These are phyloP conservation scores for Salix exigua DNA, from an alignment of 345 rosid species.

Conservation along the genomic window DNA sequence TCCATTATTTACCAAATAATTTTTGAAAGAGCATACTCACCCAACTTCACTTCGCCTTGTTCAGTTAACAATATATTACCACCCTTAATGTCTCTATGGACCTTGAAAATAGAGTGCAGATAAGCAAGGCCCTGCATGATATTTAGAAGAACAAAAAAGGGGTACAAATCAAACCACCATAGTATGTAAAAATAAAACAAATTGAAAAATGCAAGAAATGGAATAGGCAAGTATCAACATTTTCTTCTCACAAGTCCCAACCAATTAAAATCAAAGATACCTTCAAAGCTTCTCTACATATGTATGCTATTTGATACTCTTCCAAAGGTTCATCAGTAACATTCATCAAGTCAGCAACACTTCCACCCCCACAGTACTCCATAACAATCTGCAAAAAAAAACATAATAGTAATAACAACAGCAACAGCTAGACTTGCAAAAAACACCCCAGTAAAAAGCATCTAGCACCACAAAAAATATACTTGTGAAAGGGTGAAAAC, in stretches of 20 bases:
- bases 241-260: conserved; percentile 1
- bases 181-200: not conserved
- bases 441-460: conserved; percentile 2
- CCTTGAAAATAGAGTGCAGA: conserved; percentile 95
- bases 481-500: conserved; percentile 9
- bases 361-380: conserved; percentile 99
- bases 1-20: not conserved
- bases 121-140: conserved; percentile 82
- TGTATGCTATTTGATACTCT: conserved; percentile 94
- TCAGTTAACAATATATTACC: conserved; percentile 97
- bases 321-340: conserved; percentile 83
- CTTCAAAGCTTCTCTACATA: conserved; percentile 92
- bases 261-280: conserved; percentile 32
- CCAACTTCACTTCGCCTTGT: conserved; percentile 98
- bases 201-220: not conserved
- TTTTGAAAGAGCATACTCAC: conserved; percentile 47
- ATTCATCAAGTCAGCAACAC: conserved; percentile 94
- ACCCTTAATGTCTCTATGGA: conserved; percentile 97
- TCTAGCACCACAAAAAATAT: not conserved
- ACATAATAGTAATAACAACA: not conserved
- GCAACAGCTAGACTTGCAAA: conserved; percentile 9
- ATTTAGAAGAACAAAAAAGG: not conserved
- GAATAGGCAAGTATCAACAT: not conserved
- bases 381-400: conserved; percentile 84
- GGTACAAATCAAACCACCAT: conserved; percentile 6